Evolutionary conservation across 2,329 filamentous ascomycete genomes (phyloP).

Genomic region (Coniochaeta sp.): DNA sequence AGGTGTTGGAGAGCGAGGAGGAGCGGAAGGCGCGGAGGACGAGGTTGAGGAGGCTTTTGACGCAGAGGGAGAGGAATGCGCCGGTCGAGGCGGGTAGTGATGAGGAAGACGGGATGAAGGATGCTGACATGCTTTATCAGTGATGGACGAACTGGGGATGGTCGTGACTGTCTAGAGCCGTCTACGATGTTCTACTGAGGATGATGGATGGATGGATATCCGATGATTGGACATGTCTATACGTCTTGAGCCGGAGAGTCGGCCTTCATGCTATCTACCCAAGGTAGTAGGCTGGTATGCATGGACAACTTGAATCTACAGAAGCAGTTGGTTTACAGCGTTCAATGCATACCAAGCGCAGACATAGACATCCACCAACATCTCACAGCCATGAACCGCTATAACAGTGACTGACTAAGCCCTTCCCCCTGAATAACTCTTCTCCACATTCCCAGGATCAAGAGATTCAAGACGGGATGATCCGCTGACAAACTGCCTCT

Average conservation of each 20-base stretch:
- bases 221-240: no score
- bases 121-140: no score
- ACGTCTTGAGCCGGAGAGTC: neutral
- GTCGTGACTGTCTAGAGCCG: no score
- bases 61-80: conserved; percentile 38
- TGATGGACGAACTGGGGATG: neutral
- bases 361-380: no score
- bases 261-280: neutral
- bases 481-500: neutral
- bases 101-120: conserved; percentile 13
- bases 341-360: no score
- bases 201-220: neutral
- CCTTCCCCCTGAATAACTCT: no score
- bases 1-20: conserved; percentile 40
- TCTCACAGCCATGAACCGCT: no score
- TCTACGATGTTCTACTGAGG: no score
- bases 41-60: conserved; percentile 35
- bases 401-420: no score
- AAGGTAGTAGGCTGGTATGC: neutral
- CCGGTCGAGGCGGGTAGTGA: conserved; percentile 28
- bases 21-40: conserved; percentile 37
- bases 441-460: conserved; percentile 4
- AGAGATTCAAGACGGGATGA: neutral
- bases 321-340: no score
- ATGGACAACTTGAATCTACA: no score